A percentile compares a stretch with the other conserved stretches of the same genome.
phyloP scores from a whole-genome alignment of 805 yeast genomes.

The Cyberlindnera amylophila region DNA sequence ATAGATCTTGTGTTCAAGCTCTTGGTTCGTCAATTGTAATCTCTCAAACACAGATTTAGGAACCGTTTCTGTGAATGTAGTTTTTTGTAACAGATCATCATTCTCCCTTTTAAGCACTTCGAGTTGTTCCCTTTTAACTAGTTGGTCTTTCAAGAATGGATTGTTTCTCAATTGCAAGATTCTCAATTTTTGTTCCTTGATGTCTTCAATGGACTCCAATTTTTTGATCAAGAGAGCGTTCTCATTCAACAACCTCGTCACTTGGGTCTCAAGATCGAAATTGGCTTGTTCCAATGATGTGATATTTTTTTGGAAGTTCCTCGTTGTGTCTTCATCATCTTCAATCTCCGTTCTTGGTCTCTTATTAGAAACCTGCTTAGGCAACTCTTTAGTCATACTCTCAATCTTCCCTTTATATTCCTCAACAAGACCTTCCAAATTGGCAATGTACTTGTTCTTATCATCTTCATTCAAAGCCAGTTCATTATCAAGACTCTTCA shows the following conservation, averaged over 20 bases:
- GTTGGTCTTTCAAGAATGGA: conserved; percentile 61
- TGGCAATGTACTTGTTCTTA: conserved; percentile 19
- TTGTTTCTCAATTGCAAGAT: conserved; percentile 62
- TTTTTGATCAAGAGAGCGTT: conserved; percentile 36
- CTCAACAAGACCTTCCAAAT: conserved; percentile 40
- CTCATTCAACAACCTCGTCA: conserved; percentile 36
- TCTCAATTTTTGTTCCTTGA: conserved; percentile 39
- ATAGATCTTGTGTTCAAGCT: conserved; percentile 43
- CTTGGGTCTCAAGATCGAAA: conserved; percentile 33
- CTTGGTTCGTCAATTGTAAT: conserved; percentile 48
- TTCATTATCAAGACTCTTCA: conserved; percentile 44
- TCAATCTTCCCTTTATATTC: conserved; percentile 51
- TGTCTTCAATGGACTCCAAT: conserved; percentile 30
- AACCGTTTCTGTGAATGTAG: conserved; percentile 33
- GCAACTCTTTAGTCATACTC: conserved; percentile 33
- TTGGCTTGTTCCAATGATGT: conserved; percentile 39
- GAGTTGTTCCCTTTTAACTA: conserved; percentile 50
- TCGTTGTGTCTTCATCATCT: conserved; percentile 20
- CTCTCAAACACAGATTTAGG: conserved; percentile 66
- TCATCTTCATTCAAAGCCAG: conserved; percentile 23
- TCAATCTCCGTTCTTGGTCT: conserved; percentile 24
- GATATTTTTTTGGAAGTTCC: conserved; percentile 27
- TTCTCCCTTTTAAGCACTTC: conserved; percentile 57
- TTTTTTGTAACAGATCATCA: conserved; percentile 38
- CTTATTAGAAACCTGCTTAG: conserved; percentile 28